phyloP scores from a whole-genome alignment of 1,284 basidiomycete species.

The Cryptococcus wingfieldii region DNA sequence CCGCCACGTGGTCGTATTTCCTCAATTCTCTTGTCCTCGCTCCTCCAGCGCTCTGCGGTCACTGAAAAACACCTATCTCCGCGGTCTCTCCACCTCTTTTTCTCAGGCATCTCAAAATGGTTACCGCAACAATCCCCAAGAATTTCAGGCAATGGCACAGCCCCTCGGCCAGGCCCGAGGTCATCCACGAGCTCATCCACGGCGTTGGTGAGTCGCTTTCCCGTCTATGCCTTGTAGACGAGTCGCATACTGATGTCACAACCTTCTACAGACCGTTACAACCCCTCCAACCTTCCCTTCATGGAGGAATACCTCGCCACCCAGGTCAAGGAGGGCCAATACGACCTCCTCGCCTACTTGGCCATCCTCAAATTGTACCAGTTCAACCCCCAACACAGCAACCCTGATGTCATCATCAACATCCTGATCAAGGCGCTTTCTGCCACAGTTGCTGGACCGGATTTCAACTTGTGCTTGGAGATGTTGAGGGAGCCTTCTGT shows the following conservation, averaged over 20 bases:
- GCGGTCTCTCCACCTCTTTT: background rate
- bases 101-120: constrained; percentile 25
- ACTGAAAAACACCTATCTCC: no score
- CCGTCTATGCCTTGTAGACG: background rate
- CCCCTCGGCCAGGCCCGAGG: constrained; percentile 70
- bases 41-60: background rate
- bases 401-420: constrained; percentile 87
- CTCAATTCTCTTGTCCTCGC: constrained; percentile 1
- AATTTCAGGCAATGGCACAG: constrained; percentile 47
- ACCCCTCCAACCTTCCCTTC: constrained; percentile 85
- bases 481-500: constrained; percentile 52
- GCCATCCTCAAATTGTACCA: constrained; percentile 83
- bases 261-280: constrained; percentile 72
- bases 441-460: constrained; percentile 65
- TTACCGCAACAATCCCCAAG: constrained; percentile 35
- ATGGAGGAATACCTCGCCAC: constrained; percentile 92
- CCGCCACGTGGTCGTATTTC: constrained; percentile 2
- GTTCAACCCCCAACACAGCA: constrained; percentile 90
- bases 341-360: constrained; percentile 89
- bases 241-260: background rate
- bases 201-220: constrained; percentile 68
- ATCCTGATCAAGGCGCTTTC: constrained; percentile 90
- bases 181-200: constrained; percentile 84
- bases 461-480: constrained; percentile 89
- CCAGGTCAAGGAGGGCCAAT: constrained; percentile 82